Conservation (phyloP, 495 filamentous ascomycete genomes). For the Collariella sp. region DNA sequence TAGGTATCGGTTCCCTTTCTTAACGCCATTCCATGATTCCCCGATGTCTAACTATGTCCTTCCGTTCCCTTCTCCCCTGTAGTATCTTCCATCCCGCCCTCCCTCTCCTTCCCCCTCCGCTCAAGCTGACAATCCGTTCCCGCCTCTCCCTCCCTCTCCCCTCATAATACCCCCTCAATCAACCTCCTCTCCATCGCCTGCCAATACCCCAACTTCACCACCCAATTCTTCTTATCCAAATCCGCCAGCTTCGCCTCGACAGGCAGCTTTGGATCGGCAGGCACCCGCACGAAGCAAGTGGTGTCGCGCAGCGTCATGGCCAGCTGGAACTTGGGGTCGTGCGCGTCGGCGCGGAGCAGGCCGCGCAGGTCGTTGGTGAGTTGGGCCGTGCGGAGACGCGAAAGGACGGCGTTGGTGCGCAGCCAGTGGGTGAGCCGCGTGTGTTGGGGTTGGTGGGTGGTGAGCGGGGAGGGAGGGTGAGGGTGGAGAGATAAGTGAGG, state of each 20-base stretch:
- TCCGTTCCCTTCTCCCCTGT: neutral
- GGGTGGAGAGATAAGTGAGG: neutral
- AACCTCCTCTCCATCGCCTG: slow-evolving; percentile 51
- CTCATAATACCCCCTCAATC: slow-evolving; percentile 65
- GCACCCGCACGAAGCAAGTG: slow-evolving; percentile 67
- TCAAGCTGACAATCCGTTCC: slow-evolving; percentile 20
- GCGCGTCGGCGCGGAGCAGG: slow-evolving; percentile 26
- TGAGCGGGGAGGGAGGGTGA: neutral
- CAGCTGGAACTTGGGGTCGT: slow-evolving; percentile 30
- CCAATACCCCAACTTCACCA: slow-evolving; percentile 70
- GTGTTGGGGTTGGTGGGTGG: neutral
- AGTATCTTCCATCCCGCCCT: neutral
- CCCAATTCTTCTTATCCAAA: slow-evolving; percentile 74
- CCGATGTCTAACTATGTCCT: neutral
- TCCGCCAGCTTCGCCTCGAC: slow-evolving; percentile 77
- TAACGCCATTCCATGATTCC: too few relatives aligned
- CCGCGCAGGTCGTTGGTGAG: slow-evolving; percentile 40
- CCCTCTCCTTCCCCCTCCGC: neutral
- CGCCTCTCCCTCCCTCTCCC: slow-evolving; percentile 36
- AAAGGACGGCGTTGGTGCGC: slow-evolving; percentile 27
- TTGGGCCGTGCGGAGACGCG: slow-evolving; percentile 45
- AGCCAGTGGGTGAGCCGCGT: slow-evolving; percentile 21
- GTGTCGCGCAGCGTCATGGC: slow-evolving; percentile 91
- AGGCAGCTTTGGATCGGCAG: slow-evolving; percentile 13
- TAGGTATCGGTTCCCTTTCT: too few relatives aligned